Evolutionary conservation across 1,284 basidiomycete genomes (phyloP), one percentile per base, ranked within the genome.

Genomic region (Pseudozyma sp.): DNA sequence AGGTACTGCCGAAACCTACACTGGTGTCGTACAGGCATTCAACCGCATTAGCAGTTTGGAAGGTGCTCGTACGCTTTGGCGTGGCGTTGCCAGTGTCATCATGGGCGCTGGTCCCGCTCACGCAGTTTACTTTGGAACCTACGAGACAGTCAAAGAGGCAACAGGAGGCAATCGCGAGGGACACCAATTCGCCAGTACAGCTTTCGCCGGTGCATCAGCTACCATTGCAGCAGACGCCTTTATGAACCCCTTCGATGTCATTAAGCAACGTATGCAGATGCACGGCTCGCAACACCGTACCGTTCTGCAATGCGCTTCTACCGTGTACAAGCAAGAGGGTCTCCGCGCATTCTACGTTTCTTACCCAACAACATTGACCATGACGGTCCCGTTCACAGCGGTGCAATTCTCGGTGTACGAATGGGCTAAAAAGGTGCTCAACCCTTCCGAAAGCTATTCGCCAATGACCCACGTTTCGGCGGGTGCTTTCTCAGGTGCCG

Each of bases 191-290:
- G 50, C 92, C 90, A 77, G 93, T 91, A 73, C 85, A 92, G 95
- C 95, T 18, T 83, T 96, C 31, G 97, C 97, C 34, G 97, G 97
- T 76, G 96, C 95, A 57, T 90, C 92, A 1, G 97, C 97, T 0
- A 98, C 96, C 19, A 93, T 97, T 79, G 93, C 94, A 2, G 92
- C 92, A 63, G 97, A 99, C 87, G 96, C 96, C 9, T 88, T 99
- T 66, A 99, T 99, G 97, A 99, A 99, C 86, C 97, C 97, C 4
- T 99, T 99, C 85, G 97, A 99, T 87, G 96, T 99, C 76, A 94
- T 99, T 87, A 99, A 99, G 87, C 96, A 99, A 88, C 91, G 96
- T 56, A 98, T 99, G 97, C 96, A 99, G 87, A 89, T 99, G 64
- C 93, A 94, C 86, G 90, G 93, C 83, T 98, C 95, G 11, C 88